phyloP scores from a whole-genome alignment of 306 rosid genomes.

The Hylodesmum podocarpum region DNA sequence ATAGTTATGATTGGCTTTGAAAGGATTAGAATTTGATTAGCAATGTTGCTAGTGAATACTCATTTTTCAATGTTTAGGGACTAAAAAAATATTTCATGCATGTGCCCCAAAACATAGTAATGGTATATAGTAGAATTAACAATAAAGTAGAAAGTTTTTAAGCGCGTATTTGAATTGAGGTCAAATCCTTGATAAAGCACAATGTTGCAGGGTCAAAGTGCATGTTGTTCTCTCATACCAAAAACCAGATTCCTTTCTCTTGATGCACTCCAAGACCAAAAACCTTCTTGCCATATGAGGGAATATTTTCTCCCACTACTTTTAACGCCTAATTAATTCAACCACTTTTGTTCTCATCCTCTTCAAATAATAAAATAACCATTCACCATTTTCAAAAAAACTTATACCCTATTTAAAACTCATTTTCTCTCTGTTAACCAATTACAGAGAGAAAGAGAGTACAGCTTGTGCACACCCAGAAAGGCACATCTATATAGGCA shows the following conservation, averaged over 20 bases:
- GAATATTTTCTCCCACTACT: slow-evolving; percentile 39
- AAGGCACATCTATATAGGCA: slow-evolving; percentile 40
- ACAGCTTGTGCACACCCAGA: slow-evolving; percentile 33
- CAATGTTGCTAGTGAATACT: background rate
- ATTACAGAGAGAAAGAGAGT: background rate
- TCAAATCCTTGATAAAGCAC: slow-evolving; percentile 23
- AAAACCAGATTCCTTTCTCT: slow-evolving; percentile 44
- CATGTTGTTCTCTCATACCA: slow-evolving; percentile 30
- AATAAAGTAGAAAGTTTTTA: background rate
- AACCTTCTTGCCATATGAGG: slow-evolving; percentile 18
- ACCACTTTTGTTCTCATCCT: slow-evolving; percentile 58
- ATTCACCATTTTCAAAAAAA: slow-evolving; percentile 15
- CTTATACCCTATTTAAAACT: background rate
- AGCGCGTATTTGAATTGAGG: background rate
- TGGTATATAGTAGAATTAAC: background rate
- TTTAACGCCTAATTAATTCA: slow-evolving; percentile 29
- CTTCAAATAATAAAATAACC: slow-evolving; percentile 39
- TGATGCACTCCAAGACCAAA: slow-evolving; percentile 38
- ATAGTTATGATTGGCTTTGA: slow-evolving; percentile 14
- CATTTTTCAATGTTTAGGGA: background rate
- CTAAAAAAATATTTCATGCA: background rate
- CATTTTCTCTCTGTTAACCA: background rate
- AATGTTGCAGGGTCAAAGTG: slow-evolving; percentile 47
- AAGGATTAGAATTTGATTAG: background rate
- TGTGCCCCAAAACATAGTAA: background rate